phyloP scores from a whole-genome alignment of 1,284 basidiomycete genomes.

The Ustilago vetiveriae region DNA sequence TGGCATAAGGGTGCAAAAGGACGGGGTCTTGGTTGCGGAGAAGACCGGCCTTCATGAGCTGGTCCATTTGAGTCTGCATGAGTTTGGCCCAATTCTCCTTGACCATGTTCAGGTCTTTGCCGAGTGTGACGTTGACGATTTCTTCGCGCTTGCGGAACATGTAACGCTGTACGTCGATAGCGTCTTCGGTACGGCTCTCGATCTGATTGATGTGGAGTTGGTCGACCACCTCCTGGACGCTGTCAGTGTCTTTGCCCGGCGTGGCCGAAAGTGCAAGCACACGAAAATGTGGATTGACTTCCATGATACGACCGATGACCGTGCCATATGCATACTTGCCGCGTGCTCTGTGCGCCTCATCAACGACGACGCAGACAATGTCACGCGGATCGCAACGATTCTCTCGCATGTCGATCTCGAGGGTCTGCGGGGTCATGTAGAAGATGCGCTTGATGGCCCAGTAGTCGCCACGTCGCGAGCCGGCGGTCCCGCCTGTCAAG shows the following conservation, averaged over 20 bases:
- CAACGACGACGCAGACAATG: slow-evolving; percentile 84
- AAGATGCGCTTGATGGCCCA: slow-evolving; percentile 89
- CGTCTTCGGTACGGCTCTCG: slow-evolving; percentile 91
- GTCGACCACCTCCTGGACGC: slow-evolving; percentile 90
- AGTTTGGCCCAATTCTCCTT: slow-evolving; percentile 65
- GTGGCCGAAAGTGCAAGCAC: slow-evolving; percentile 94
- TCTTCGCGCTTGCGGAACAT: slow-evolving; percentile 78
- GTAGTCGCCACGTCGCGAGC: slow-evolving; percentile 64
- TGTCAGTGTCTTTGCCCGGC: slow-evolving; percentile 84
- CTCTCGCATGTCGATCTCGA: slow-evolving; percentile 83
- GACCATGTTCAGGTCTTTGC: slow-evolving; percentile 54
- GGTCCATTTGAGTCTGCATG: slow-evolving; percentile 61
- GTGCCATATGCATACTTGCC: slow-evolving; percentile 93
- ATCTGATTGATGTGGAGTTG: slow-evolving; percentile 95
- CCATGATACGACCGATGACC: slow-evolving; percentile 87
- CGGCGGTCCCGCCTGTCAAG: slow-evolving; percentile 75
- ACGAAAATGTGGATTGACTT: slow-evolving; percentile 91
- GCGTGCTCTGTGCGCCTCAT: slow-evolving; percentile 94
- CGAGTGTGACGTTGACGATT: slow-evolving; percentile 54
- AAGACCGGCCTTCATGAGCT: slow-evolving; percentile 51
- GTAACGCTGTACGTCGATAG: slow-evolving; percentile 85
- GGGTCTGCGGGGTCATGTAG: slow-evolving; percentile 97
- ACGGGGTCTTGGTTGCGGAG: slow-evolving; percentile 51
- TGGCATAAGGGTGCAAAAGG: slow-evolving; percentile 55
- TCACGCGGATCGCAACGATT: slow-evolving; percentile 81